Base-by-base conservation (phyloP, 2,329 filamentous ascomycete genomes). In the Coniosporium tulheliwenetii region DNA sequence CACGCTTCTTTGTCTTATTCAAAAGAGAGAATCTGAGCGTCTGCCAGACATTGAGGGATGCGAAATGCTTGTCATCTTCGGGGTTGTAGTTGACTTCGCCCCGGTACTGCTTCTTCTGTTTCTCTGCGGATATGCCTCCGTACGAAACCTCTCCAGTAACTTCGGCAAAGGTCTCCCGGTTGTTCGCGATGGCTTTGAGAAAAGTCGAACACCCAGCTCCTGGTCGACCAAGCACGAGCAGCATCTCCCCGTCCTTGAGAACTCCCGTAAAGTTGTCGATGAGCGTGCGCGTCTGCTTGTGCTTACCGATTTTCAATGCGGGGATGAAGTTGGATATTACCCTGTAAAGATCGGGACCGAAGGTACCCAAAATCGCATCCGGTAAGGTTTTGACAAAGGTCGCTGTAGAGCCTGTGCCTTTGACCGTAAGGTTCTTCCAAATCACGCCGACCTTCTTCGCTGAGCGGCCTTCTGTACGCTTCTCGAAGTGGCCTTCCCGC, bases 11-110 rank as follows among this genome's bases (percentile, higher is more conserved):
- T 8, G 80, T 85, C 62, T 85, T 85, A 61, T 77, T 85, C 57
- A 77, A 72, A 38, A 87, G 63, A 0, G 82, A 79, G 51, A 89
- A 87, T 3, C 72, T 75, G 35, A 89, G 64, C 0, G 83, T 87
- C 57, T 86, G 80, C 70, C 79, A 81, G 0, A 89, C 83, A 5
- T 77, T 85, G 31, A 89, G 64, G 1, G 70, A 69, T 2, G 83
- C 77, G 52, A 86, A 78, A 55, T 89, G 83, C 13, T 75, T 68
- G 50, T 86, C 81, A 48, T 85, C 81, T 55, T 89, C 82, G 12
- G 73, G 74, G 49, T 84, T 85, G 57, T 86, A 87, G 49, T 78
- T 79, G 52, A 85, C 80, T 55, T 87, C 82, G 31, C 82, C 82
- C 37, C 79, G 69, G 56, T 81, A 86, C 45, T 71, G 66, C 52